Conservation (phyloP, 2,329 filamentous ascomycete species). For the Hypoxylon sp. region DNA sequence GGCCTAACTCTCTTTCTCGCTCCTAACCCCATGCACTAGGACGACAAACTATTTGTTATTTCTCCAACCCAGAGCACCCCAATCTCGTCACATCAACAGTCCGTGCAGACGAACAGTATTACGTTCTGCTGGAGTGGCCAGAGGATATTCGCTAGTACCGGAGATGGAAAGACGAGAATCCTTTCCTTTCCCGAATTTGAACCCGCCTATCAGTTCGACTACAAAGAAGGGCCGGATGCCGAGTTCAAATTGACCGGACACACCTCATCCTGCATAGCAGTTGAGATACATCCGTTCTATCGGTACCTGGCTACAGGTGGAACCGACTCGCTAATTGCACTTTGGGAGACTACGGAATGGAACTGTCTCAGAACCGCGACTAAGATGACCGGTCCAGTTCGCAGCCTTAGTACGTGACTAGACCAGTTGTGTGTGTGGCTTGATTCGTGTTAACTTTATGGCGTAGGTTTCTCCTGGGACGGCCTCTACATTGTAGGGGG, state of each 20-base stretch:
- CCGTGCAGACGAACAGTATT: slow-evolving; percentile 78
- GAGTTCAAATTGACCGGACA: slow-evolving; percentile 79
- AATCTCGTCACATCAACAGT: slow-evolving; percentile 72
- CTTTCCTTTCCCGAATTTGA: slow-evolving; percentile 76
- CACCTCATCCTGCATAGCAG: slow-evolving; percentile 78
- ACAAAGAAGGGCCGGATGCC: slow-evolving; percentile 59
- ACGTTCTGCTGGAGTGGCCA: slow-evolving; percentile 80
- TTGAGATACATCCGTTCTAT: slow-evolving; percentile 79
- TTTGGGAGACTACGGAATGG: slow-evolving; percentile 86
- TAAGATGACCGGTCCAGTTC: slow-evolving; percentile 77
- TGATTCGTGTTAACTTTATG: slow-evolving; percentile 45
- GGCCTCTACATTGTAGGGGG: slow-evolving; percentile 81
- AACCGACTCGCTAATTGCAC: slow-evolving; percentile 79
- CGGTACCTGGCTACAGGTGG: slow-evolving; percentile 81
- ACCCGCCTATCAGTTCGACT: slow-evolving; percentile 66
- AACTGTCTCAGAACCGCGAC: slow-evolving; percentile 80
- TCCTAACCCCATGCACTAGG: slow-evolving; percentile 58
- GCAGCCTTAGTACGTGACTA: slow-evolving; percentile 72
- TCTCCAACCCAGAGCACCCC: slow-evolving; percentile 71
- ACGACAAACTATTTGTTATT: slow-evolving; percentile 73
- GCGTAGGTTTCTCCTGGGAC: slow-evolving; percentile 80
- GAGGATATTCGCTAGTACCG: slow-evolving; percentile 79
- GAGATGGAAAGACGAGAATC: slow-evolving; percentile 78
- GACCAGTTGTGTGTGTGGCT: neutral
- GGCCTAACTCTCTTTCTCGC: neutral